Base-by-base conservation (phyloP, 371 early-diverging fungal species). In the Haplosporangium sp. region DNA sequence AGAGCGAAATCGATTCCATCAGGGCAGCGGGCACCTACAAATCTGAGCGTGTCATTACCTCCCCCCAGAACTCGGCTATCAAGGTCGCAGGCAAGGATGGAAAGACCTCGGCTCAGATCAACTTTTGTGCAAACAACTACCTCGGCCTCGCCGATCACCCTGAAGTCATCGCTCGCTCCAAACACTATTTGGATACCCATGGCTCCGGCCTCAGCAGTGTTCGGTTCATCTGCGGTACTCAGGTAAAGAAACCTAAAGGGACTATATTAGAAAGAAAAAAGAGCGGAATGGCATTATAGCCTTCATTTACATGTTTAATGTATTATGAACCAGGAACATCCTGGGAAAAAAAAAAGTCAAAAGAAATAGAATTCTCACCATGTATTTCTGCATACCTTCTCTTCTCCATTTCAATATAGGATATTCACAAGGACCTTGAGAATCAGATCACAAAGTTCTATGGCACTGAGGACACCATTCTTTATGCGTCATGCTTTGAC, bases 71-170 rank as follows among this genome's bases (percentile, higher is more conserved):
- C 57, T 68, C 85, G 13, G 62, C 67, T 18, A 87, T 89, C 70
- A 60, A n/a, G 37, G 89, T 90, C 8, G 82, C 80, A 21, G 72
- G 70, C 46, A 61, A 71, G 46, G 79, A 68, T n/a, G 70, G 69
- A 46, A 45, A 69, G 40, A 36, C 16, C 5, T 46, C 59, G 52
- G 65, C 66, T 21, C 74, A 83, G 54, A 81, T 88, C 58, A 87
- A 87, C 82, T 84, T 90, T 53, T 89, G 90, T 55, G 89, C 90
- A 69, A 90, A 88, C 85, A 89, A 88, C 82, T 90, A 89, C 61
- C 79, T 89, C 6, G 75, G 90, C 14, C 84, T 90, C 36, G 83
- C 87, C 0, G 82, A 86, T 62, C 82, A 89, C 60, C 86, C 87
- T 9, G 69, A 73, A 29, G 87, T 88, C 36, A 73, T 86, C 55